Evolutionary conservation across 371 early-diverging fungal genomes (phyloP), one percentile per base, ranked within the genome.

Genomic region (Rhizopus delemar): DNA sequence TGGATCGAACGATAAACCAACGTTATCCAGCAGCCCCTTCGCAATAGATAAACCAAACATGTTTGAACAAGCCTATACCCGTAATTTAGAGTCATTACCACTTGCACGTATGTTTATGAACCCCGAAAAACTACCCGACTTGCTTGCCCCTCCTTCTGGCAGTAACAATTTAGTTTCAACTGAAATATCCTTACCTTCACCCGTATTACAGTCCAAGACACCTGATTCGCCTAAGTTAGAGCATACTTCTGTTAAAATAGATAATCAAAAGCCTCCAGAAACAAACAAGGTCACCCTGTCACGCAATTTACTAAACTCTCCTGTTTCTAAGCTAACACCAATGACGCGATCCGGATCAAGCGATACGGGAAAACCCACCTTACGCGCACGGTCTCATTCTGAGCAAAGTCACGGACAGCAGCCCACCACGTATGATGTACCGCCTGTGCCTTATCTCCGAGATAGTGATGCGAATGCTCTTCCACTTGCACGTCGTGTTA

Each of bases 81-180:
- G 67, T 16, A 71, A 67, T 54, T 68, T 64, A n/a, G 74, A 76
- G 52, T 52, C 68, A 3, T 64, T 72, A 36, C 78, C 75, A 12
- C 68, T 78, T 41, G 69, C 70, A 2, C 75, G 78, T 1, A 62
- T 78, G 56, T 78, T 78, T 57, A 71, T 68, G 57, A 78, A 66
- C 16, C 36, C 65, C 3, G 68, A 64, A 13, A 58, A 41, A 8
- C n/a, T 32, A 41, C 28, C 53, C 34, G 46, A 45, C 16, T n/a
- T 15, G 16, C 16, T 45, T n/a, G 46, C 46, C 7, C 46, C 46
- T 38, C 39, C 39, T 38, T 22, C 22, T 22, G 22, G 22, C 39
- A 45, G 8, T 45, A 16, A 8, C 46, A 15, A 22, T 16, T 45
- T 16, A 45, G 46, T 22, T 16, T n/a, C 46, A 12, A 8, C 46